Evolutionary conservation across 148 eudicot species (phyloP), one percentile per base, ranked within the genome.

Genomic region (Nyssa sinensis): DNA sequence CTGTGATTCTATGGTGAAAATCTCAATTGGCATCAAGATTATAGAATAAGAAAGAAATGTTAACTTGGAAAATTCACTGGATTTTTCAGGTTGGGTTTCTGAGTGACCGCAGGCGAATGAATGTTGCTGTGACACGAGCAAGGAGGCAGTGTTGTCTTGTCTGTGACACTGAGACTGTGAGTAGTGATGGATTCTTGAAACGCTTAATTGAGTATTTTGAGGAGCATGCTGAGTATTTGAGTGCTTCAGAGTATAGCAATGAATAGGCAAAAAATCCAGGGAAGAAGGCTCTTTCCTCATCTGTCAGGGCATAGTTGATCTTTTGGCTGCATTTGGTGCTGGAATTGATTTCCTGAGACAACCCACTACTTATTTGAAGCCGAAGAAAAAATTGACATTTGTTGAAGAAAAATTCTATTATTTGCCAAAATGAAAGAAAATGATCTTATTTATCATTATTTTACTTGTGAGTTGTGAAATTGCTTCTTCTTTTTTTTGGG

Each of bases 121-220:
- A 95, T 77, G 97, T 95, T 78, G 99, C 97, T 24, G 99, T 95
- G 80, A 95, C 99, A 62, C 94, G 97, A 69, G 94, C 99, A 73
- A 89, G 99, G 81, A 85, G 99, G 77, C 99, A 92, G 66, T 95
- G 99, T 66, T 92, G 96, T 68, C 81, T 95, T 75, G 78, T 95
- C 62, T 95, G 99, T 64, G 94, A 95, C 86, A 87, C 94, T 8
- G 99, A 95, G 86, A 95, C 99, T 39, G 99, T 95, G 71, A 92
- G 78, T 34, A 79, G 86, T 67, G 97, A 95, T 79, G 86, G 73
- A 47, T 95, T 95, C 81, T 81, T 95, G 85, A 95, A 92, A 83
- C 87, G 97, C 59, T 80, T 95, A 44, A 66, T 92, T 14, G 97
- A 94, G 73, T 94, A 92, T 81, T 92, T 94, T 80, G 97, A 92